Percentiles rank a stretch among this genome's conserved stretches.
These are phyloP conservation scores for Chenopodium quinoa DNA, from an alignment of 148 eudicot species.

Conservation along the genomic window DNA sequence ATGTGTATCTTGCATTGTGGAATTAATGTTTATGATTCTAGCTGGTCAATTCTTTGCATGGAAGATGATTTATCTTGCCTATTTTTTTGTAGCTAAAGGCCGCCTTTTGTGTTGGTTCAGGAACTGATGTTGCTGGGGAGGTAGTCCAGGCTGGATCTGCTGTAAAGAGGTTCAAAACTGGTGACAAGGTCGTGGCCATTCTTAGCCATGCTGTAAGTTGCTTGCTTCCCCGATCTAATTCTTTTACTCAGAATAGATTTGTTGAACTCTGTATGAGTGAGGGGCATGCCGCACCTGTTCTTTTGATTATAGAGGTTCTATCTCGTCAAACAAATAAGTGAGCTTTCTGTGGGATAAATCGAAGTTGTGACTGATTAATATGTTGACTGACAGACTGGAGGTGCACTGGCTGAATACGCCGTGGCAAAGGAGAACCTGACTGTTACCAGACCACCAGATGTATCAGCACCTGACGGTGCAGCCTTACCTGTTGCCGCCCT, in stretches of 20 bases:
- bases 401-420: constrained; percentile 71
- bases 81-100: not conserved
- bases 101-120: constrained; percentile 34
- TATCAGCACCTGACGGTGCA: constrained; percentile 67
- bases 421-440: constrained; percentile 52
- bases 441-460: constrained; percentile 58
- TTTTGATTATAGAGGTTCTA: too few relatives aligned
- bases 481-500: constrained; percentile 55
- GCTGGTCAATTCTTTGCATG: not conserved
- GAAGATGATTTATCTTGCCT: not conserved
- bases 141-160: constrained; percentile 62
- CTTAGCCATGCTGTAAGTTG: constrained; percentile 42
- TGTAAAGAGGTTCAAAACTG: constrained; percentile 57
- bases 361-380: not conserved
- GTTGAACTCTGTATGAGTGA: not conserved
- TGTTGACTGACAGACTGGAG: constrained; percentile 47
- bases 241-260: not conserved
- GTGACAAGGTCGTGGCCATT: constrained; percentile 69
- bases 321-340: too few relatives aligned
- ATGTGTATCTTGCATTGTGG: not conserved
- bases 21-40: not conserved
- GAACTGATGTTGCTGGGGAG: constrained; percentile 84
- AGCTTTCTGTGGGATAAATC: not conserved
- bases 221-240: not conserved
- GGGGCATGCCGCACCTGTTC: not conserved